Base-by-base conservation (phyloP, 169 alveolate species). In the Haemoproteus tartakovskyi region DNA sequence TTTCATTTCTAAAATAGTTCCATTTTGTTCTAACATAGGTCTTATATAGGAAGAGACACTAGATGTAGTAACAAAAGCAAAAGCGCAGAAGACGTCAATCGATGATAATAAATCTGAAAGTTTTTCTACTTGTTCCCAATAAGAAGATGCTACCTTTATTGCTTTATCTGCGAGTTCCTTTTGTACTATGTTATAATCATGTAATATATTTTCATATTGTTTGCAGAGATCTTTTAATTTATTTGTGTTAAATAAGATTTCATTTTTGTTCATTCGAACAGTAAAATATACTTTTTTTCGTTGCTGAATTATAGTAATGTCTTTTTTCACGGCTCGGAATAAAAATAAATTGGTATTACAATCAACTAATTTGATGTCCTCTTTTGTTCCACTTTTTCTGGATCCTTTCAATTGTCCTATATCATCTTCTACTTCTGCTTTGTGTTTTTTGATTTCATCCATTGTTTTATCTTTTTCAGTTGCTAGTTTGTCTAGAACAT, bases 141-240 rank as follows among this genome's bases (percentile, higher is more conserved):
- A 97, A 1, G 98, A 92, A 12, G 98, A 87, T 1, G 98, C 98
- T 18, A 96, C 98, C 47, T 90, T 91, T 24, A 97, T 85, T 9
- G 98, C 92, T 90, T 92, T 95, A 54, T 87, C 46, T 1, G 96
- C 94, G 54, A 95, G 85, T 16, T 86, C 92, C 47, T 62, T 64
- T 86, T 95, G 96, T 29, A 86, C 83, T 40, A 51, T 62, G 62
- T 92, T 87, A 62, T 94, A 95, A 51, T 92, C 91, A 26, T 60
- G 87, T 26, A 83, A 62, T 5, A 87, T 82, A 16, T 80, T 87
- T 14, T 87, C 89, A 62, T 87, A 91, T 52, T 85, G 60, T 5
- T 88, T 87, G 43, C 95, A 94, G 11, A 92, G 89, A 3, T 63
- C 88, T 64, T 88, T 64, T 46, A 95, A 61, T 50, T 92, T 92